Evolutionary conservation across 371 early-diverging fungal species (phyloP).

Genomic region (Massospora cicadina): DNA sequence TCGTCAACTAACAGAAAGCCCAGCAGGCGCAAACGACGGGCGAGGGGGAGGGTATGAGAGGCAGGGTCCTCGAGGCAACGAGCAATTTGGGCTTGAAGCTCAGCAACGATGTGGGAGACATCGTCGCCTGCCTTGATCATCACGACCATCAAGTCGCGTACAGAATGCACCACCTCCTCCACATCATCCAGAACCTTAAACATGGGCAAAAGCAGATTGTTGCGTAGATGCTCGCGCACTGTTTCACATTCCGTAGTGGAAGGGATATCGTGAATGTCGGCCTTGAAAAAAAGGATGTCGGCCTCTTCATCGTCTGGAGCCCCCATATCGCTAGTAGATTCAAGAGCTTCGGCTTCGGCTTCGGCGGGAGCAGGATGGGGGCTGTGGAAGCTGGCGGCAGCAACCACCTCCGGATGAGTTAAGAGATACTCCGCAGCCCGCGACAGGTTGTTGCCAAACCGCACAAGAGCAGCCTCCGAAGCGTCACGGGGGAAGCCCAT

Average conservation of each 20-base stretch:
- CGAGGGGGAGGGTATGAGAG: slow-evolving; percentile 14
- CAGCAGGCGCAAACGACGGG: slow-evolving; percentile 35
- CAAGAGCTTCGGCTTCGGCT: slow-evolving; percentile 14
- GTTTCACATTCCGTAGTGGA: neutral
- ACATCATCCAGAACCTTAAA: slow-evolving; percentile 17
- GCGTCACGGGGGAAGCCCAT: slow-evolving; percentile 82
- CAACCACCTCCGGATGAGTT: slow-evolving; percentile 37
- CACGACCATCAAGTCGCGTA: slow-evolving; percentile 41
- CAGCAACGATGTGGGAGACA: slow-evolving; percentile 21
- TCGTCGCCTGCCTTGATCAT: slow-evolving; percentile 25
- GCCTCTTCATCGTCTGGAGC: slow-evolving; percentile 12
- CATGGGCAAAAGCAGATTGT: slow-evolving; percentile 11
- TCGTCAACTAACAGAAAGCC: slow-evolving; percentile 41
- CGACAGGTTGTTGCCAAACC: slow-evolving; percentile 58
- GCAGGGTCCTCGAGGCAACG: slow-evolving; percentile 11
- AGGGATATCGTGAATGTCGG: neutral
- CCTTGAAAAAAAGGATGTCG: slow-evolving; percentile 1
- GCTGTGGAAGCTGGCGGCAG: slow-evolving; percentile 8
- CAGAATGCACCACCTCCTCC: slow-evolving; percentile 43
- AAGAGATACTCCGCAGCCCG: slow-evolving; percentile 82
- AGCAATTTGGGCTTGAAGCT: slow-evolving; percentile 12
- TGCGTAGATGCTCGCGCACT: neutral
- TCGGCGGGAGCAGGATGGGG: slow-evolving; percentile 6
- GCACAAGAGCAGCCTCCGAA: slow-evolving; percentile 59
- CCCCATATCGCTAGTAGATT: slow-evolving; percentile 14